phyloP scores from a whole-genome alignment of 257 asterid genomes.

The Solanum pennellii region DNA sequence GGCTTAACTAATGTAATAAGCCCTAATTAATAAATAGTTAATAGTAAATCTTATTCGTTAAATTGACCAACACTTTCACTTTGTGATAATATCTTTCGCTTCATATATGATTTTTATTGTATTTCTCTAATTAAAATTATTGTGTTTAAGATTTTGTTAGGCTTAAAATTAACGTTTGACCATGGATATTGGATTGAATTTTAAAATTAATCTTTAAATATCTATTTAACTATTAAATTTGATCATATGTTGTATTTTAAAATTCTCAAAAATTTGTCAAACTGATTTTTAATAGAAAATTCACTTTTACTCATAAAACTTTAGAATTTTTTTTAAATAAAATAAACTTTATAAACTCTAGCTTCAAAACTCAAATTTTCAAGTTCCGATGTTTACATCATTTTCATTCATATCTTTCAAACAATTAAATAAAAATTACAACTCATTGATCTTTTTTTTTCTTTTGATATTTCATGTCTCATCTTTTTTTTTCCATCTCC shows the following conservation, averaged over 20 bases:
- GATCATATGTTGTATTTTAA: too few species aligned
- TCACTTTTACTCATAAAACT: neutral
- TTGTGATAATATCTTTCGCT: too few species aligned
- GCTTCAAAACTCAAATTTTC: neutral
- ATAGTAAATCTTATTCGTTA: neutral
- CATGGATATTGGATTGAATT: too few species aligned
- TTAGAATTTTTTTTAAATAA: rapidly evolving
- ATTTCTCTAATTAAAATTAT: too few species aligned
- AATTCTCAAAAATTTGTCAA: neutral
- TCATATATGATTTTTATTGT: too few species aligned
- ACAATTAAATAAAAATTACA: neutral
- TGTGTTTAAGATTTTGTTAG: too few species aligned
- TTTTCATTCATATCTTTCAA: neutral
- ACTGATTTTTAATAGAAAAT: neutral
- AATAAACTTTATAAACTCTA: too few species aligned
- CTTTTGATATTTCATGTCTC: neutral
- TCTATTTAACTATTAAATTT: too few species aligned
- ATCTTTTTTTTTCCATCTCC: neutral
- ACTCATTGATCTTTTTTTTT: neutral
- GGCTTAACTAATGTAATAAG: neutral
- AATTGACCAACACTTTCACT: neutral
- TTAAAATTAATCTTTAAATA: too few species aligned
- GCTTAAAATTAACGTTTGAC: too few species aligned
- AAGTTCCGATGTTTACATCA: neutral
- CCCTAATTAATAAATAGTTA: neutral